Evolutionary conservation across 495 filamentous ascomycete species (phyloP).

Genomic region (Daldinia decipiens): DNA sequence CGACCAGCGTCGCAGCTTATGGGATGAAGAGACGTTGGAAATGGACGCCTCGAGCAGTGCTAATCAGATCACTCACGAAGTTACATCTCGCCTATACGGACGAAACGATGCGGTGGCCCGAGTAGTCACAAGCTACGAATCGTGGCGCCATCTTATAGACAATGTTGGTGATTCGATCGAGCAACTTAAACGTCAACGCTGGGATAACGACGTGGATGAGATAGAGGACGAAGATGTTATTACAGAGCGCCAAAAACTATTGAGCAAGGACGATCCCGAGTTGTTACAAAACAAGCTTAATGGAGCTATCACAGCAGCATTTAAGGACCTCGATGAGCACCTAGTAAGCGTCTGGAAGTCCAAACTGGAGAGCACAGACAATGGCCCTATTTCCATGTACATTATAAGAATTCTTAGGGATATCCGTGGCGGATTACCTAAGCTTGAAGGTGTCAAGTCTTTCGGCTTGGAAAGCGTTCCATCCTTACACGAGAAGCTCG

Average conservation of each 20-base stretch:
- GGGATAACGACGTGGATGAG: conserved; percentile 81
- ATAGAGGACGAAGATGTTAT: conserved; percentile 78
- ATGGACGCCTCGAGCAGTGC: conserved; percentile 58
- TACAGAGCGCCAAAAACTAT: conserved; percentile 68
- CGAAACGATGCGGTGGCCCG: conserved; percentile 70
- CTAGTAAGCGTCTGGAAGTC: conserved; percentile 60
- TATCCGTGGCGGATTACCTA: conserved; percentile 72
- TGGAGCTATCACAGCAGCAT: conserved; percentile 65
- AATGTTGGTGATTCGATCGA: conserved; percentile 69
- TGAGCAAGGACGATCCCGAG: conserved; percentile 78
- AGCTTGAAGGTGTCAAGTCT: conserved; percentile 49
- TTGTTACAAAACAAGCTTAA: conserved; percentile 69
- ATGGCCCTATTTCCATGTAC: conserved; percentile 70
- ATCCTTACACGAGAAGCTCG: conserved; percentile 66
- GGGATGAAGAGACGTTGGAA: conserved; percentile 66
- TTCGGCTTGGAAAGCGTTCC: conserved; percentile 65
- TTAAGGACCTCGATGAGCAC: conserved; percentile 66
- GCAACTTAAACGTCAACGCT: conserved; percentile 71
- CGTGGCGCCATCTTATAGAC: conserved; percentile 73
- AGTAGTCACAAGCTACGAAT: conserved; percentile 68
- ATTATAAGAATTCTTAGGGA: conserved; percentile 81
- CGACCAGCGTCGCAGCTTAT: conserved; percentile 61
- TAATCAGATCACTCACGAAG: conserved; percentile 55
- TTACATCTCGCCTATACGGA: conserved; percentile 66
- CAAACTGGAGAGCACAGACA: conserved; percentile 55